phyloP scores from a whole-genome alignment of 805 yeast genomes.

The Myxozyma udenii region DNA sequence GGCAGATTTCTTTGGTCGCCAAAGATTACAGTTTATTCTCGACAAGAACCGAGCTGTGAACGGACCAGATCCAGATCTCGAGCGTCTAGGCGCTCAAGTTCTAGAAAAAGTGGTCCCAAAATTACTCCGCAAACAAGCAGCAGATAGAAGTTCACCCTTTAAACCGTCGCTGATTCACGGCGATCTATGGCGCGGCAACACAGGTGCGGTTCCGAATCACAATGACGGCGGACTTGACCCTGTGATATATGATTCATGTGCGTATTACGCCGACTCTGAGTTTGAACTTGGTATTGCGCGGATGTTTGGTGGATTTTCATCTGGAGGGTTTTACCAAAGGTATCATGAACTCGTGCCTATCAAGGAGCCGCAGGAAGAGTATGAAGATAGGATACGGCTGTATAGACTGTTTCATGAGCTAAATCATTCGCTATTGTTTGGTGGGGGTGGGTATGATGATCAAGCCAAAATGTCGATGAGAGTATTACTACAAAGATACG shows the following conservation, averaged over 20 bases:
- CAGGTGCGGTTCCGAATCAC: constrained; percentile 8
- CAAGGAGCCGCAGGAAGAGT: constrained; percentile 21
- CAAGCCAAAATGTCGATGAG: constrained; percentile 21
- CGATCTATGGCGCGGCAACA: constrained; percentile 28
- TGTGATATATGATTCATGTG: constrained; percentile 26
- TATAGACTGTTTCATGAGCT: constrained; percentile 25
- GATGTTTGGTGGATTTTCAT: constrained; percentile 29
- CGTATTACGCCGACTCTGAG: constrained; percentile 27
- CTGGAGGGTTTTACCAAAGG: constrained; percentile 10
- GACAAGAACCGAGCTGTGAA: constrained; percentile 17
- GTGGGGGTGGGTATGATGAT: constrained; percentile 24
- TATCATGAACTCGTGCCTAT: constrained; percentile 24
- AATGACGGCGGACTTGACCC: constrained; percentile 4
- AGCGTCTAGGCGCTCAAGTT: constrained; percentile 4
- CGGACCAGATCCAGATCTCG: constrained; percentile 14
- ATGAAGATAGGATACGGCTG: constrained; percentile 23
- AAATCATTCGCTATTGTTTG: constrained; percentile 26
- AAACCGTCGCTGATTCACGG: constrained; percentile 28
- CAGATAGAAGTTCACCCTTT: neutral
- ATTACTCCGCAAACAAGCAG: constrained; percentile 1
- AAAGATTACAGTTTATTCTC: constrained; percentile 16
- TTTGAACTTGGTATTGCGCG: constrained; percentile 29
- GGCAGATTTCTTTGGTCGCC: constrained; percentile 18
- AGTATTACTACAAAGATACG: constrained; percentile 8
- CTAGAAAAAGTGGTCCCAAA: constrained; percentile 16